Evolutionary conservation across 805 yeast genomes (phyloP), one percentile per base, ranked within the genome.

Genomic region (Millerago galiae): DNA sequence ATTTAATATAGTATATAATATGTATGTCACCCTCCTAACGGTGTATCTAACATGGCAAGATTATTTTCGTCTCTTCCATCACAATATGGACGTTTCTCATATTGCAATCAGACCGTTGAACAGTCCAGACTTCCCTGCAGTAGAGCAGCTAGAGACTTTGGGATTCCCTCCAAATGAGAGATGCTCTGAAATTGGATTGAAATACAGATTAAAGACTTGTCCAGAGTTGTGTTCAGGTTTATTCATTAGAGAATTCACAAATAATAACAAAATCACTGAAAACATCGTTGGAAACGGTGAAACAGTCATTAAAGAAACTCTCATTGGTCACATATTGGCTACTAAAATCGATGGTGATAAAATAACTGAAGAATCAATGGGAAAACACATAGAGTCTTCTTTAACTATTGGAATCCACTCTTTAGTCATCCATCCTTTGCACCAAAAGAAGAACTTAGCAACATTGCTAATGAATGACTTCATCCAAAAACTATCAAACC

Each of bases 201-300:
- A 65, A 49, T 91, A 86, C 67, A 73, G 97, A 53, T 70, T 91
- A 49, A 72, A 72, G 1, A 78, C 68, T 4, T 90, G 97, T 60
- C 98, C 98, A 9, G 99, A 91, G 61, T 74, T 91, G 44, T 79
- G 93, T 50, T 78, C 90, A 6, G 98, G 98, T 2, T 70, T 93
- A 43, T 93, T 91, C 56, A 70, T 88, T 40, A 72, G 96, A 57
- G 77, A 77, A 43, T 83, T 83, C 62, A 49, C 26, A 51, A 52
- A 50, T 38, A 31, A 65, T 58, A 12, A 42, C 38, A 10, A 59
- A 54, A n/a, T 58, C 8, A 55, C 55, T 12, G 66, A 62, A 26
- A 44, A 48, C 7, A 55, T 47, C 30, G 37, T 50, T 12, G 62
- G 62, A 5, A 60, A 59, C 41, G 53, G 52, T 7, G 48, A 45